Base-by-base conservation (phyloP, 768 basidiomycete genomes). In the Calocera cornea region DNA sequence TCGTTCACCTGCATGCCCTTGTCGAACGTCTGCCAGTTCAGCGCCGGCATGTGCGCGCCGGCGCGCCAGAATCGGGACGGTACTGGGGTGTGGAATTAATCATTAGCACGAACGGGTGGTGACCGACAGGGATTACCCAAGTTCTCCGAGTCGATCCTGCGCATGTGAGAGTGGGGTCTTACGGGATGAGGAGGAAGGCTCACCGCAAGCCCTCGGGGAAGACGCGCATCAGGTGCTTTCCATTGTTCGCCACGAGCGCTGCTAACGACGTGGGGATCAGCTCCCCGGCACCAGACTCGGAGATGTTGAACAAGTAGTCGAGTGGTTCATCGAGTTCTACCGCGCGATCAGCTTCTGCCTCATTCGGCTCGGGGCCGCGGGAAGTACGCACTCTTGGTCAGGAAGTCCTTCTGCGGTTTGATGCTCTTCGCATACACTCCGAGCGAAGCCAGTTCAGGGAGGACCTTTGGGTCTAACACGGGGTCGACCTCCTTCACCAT, bases 371-470 rank as follows among this genome's bases (percentile, higher is more conserved):
- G n/a, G n/a, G n/a, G n/a, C n/a, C n/a, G n/a, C n/a, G n/a, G n/a
- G n/a, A 24, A 40, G n/a, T 8, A 70, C 73, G 27, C 70, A 80
- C 81, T 73, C 74, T 80, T 73, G 24, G 69, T 66, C 34, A 82
- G 76, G 84, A 85, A 86, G 7, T 78, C 79, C 67, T 82, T 80
- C 8, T 69, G 24, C 7, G 86, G 86, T 70, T 87, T 87, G 80
- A 86, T 78, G 73, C 84, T 86, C 34, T 84, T 81, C 2, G 83
- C 81, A 67, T 87, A 87, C 72, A 82, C 81, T 1, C 86, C 85
- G 8, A 85, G 78, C 2, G 76, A 78, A 5, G 85, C 83, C 7
- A 87, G 80, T 47, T 79, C 78, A 1, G 82, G 80, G 7, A 82
- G 79, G 36, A 87, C 84, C 70, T 75, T 76, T n/a, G 70, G 31